Evolutionary conservation across 495 filamentous ascomycete genomes (phyloP).

Genomic region (Hypoxylon intermedium): DNA sequence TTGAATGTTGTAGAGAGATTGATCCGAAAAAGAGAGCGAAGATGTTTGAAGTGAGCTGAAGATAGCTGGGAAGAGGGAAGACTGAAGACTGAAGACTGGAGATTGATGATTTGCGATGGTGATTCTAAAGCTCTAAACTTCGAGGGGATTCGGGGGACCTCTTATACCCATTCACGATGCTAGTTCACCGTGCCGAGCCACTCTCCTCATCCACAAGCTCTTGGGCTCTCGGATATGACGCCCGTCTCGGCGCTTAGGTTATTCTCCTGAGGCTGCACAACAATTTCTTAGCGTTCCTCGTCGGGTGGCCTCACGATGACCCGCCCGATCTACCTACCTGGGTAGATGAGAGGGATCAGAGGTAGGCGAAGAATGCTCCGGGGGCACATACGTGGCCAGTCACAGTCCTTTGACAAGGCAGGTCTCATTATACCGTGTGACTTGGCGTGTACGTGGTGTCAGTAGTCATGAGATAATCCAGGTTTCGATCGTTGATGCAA

Average conservation of each 20-base stretch:
- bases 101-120: slow-evolving; percentile 29
- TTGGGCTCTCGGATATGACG: slow-evolving; percentile 9
- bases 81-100: slow-evolving; percentile 17
- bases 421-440: slow-evolving; percentile 23
- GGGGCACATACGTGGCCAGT: background rate
- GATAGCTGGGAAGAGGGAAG: slow-evolving; percentile 16
- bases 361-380: slow-evolving; percentile 1
- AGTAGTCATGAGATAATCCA: slow-evolving; percentile 13
- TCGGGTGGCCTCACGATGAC: slow-evolving; percentile 11
- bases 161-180: slow-evolving; percentile 19
- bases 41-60: slow-evolving; percentile 19
- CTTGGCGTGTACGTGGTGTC: slow-evolving; percentile 22
- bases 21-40: slow-evolving; percentile 7
- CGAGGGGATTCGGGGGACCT: slow-evolving; percentile 3
- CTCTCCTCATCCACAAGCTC: background rate
- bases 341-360: no score
- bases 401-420: slow-evolving; percentile 7
- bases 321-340: slow-evolving; percentile 24
- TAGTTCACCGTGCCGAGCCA: background rate
- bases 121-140: slow-evolving; percentile 11
- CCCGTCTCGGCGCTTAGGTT: background rate
- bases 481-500: slow-evolving; percentile 22
- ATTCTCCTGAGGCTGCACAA: slow-evolving; percentile 7
- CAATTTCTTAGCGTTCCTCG: slow-evolving; percentile 22
- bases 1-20: slow-evolving; percentile 17